Conservation (phyloP, 768 basidiomycete genomes). For the Lentinus tigrinus region DNA sequence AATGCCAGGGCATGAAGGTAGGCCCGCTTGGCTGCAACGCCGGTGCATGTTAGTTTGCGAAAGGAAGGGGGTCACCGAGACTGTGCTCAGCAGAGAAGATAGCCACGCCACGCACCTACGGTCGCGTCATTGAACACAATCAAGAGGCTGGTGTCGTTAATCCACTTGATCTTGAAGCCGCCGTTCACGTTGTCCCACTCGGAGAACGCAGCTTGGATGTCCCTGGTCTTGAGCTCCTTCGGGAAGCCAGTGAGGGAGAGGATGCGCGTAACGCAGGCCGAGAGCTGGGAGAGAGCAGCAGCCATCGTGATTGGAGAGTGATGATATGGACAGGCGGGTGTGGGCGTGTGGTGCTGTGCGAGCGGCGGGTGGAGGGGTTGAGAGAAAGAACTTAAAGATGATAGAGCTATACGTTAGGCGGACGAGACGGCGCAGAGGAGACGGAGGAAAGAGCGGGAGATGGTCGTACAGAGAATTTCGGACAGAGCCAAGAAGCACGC, state of each 20-base stretch:
- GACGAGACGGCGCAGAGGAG: constrained; percentile 8
- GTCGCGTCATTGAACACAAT: constrained; percentile 92
- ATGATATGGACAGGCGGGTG: background rate
- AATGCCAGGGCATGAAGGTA: constrained; percentile 88
- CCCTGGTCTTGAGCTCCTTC: constrained; percentile 95
- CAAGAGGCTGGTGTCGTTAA: constrained; percentile 92
- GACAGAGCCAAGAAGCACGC: constrained; percentile 6
- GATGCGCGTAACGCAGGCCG: constrained; percentile 95
- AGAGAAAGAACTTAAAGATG: constrained; percentile 17
- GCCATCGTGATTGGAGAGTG: constrained; percentile 45
- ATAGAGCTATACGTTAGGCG: constrained; percentile 17
- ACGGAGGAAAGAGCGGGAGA: constrained; percentile 17
- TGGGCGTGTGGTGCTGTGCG: constrained; percentile 18
- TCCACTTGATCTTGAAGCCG: constrained; percentile 99
- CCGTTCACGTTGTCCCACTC: constrained; percentile 86
- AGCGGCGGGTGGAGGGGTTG: constrained; percentile 15
- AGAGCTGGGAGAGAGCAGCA: constrained; percentile 74
- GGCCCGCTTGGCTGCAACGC: constrained; percentile 81
- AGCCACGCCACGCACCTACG: constrained; percentile 71
- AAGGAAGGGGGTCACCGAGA: background rate
- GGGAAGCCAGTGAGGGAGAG: constrained; percentile 90
- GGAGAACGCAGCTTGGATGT: constrained; percentile 87
- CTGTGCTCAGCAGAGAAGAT: background rate
- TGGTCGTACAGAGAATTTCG: constrained; percentile 18
- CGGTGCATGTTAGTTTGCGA: background rate